Evolutionary conservation across 257 asterid genomes (phyloP).

Genomic region (Ehretia macrophylla): DNA sequence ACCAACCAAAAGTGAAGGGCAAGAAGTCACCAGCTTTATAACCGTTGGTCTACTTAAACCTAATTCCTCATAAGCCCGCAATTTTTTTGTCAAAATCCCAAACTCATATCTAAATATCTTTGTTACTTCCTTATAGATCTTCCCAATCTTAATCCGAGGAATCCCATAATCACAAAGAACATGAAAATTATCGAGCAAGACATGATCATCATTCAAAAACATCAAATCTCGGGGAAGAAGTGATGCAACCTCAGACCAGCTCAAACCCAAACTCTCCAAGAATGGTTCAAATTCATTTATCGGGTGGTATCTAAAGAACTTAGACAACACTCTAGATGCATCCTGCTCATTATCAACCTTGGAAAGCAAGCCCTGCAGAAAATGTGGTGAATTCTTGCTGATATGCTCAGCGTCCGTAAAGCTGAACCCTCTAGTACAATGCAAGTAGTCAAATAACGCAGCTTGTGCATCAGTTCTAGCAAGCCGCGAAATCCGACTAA

Average conservation of each 20-base stretch:
- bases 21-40: constrained; percentile 55
- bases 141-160: constrained; percentile 72
- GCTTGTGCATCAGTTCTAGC: constrained; percentile 62
- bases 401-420: constrained; percentile 80
- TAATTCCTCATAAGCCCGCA: constrained; percentile 56
- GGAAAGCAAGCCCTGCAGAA: constrained; percentile 42
- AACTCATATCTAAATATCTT: constrained; percentile 44
- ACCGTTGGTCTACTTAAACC: constrained; percentile 60
- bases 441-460: constrained; percentile 83
- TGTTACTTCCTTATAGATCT: constrained; percentile 58
- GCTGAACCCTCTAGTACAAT: constrained; percentile 66
- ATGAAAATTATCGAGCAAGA: constrained; percentile 64
- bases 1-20: constrained; percentile 67
- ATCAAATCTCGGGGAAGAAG: constrained; percentile 63
- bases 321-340: constrained; percentile 49
- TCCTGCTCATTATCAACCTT: constrained; percentile 54
- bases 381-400: constrained; percentile 78
- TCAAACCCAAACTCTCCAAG: constrained; percentile 86
- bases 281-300: constrained; percentile 93
- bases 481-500: constrained; percentile 17
- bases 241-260: constrained; percentile 36
- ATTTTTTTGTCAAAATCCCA: constrained; percentile 45
- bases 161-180: constrained; percentile 68
- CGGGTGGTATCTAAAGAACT: constrained; percentile 66
- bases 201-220: constrained; percentile 55